Base-by-base conservation (phyloP, 805 yeast species). In the Saccharomycopsis guyanensis region DNA sequence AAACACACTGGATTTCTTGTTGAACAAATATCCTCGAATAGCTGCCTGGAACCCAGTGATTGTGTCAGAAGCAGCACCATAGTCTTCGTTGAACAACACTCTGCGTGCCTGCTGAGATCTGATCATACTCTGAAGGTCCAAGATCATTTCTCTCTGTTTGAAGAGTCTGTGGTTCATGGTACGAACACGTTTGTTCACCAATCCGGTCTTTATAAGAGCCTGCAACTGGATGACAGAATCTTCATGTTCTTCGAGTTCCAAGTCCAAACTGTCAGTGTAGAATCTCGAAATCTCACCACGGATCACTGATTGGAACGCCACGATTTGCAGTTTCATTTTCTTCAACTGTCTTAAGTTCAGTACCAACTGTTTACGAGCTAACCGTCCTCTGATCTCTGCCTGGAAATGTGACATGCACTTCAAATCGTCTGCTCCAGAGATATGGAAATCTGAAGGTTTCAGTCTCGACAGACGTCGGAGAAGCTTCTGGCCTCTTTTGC, bases 371-470 rank as follows among this genome's bases (percentile, higher is more conserved):
- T 25, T 48, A 51, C 67, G 58, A 1, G 53, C 33, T 13, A 68
- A 32, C 13, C 63, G 58, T 7, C 86, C 84, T 60, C 86, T 69
- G 8, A 73, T 62, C 0, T 33, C 27, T 10, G 52, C 40, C 33
- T 48, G 52, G 18, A 48, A 36, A 10, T 27, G 27, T 15, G 44
- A 35, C 27, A 48, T 40, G n/a, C 15, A 5, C 15, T 37, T 8
- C 6, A 19, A 35, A 15, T 43, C 31, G 5, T 25, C 44, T n/a
- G 40, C 22, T 13, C 25, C 45, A 20, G 23, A 20, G 20, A 22
- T 18, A 15, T 39, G 32, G 32, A 36, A 31, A 13, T 24, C 32
- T 8, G 8, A 10, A 5, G 19, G 19, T 38, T 31, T 27, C 41
- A 25, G 20, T 34, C 22, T 38, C 23, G 29, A 10, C 23, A 37